phyloP scores from a whole-genome alignment of 345 rosid species.

The Arabidopsis thaliana region DNA sequence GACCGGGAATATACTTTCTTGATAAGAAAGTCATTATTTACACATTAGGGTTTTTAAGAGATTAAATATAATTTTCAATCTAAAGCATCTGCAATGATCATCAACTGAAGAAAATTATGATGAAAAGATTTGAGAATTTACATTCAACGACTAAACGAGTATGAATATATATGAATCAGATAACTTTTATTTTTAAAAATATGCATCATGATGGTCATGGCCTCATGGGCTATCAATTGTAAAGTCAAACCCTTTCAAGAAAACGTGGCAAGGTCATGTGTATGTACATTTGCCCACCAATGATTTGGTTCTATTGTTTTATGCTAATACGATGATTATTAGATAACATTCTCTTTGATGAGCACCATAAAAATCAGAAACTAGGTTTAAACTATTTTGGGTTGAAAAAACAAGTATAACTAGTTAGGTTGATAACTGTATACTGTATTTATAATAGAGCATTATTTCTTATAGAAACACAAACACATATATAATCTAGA shows the following conservation, averaged over 20 bases:
- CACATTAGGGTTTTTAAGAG: background rate
- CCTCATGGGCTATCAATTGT: background rate
- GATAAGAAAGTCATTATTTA: background rate
- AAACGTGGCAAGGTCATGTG: slow-evolving; percentile 22
- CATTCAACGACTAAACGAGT: background rate
- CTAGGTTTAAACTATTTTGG: background rate
- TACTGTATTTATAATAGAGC: background rate
- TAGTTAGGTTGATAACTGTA: background rate
- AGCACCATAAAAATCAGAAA: background rate
- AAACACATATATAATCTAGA: background rate
- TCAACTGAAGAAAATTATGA: background rate
- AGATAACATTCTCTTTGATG: background rate
- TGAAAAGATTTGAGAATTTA: background rate
- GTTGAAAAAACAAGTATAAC: background rate
- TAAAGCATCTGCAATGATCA: background rate
- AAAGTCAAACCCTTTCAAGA: background rate
- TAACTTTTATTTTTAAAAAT: background rate
- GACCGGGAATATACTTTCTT: background rate
- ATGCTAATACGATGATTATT: slow-evolving; percentile 1
- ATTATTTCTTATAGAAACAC: background rate
- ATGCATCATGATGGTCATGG: background rate
- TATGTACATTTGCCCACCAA: slow-evolving; percentile 14
- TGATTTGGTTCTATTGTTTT: slow-evolving; percentile 1
- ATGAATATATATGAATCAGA: background rate
- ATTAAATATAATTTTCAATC: background rate